Base-by-base conservation (phyloP, 2,329 filamentous ascomycete genomes). In the Sporothrix brunneoviolacea region DNA sequence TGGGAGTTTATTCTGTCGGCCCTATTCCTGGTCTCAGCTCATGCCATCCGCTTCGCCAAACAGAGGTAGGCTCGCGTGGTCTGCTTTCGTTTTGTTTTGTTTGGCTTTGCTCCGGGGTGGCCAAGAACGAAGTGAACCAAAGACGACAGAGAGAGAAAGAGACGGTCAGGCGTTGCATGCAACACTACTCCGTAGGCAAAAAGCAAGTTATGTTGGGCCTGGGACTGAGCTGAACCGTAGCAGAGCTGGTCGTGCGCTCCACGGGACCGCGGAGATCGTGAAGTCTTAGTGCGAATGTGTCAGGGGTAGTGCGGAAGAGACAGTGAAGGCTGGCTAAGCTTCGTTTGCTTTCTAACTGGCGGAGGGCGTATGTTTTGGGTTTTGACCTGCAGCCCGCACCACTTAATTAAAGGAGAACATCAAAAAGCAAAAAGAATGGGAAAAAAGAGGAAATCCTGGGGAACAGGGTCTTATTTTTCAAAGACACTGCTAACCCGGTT, bases 241-340 rank as follows among this genome's bases (percentile, higher is more conserved):
- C 36, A 24, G 42, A 32, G 30, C 19, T 36, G 42, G 24, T 28
- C 24, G 24, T 12, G 5, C 39, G 24, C 44, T 48, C 44, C 44
- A 48, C 44, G 37, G 32, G 36, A 41, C 46, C 16, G 28, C 37
- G 46, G 41, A 35, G 46, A 48, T 48, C 37, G 28, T 48, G 46
- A 48, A 21, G 24, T 22, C 19, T 32, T 48, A 35, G 44, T 27
- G 44, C 27, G 36, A 24, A 32, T 32, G 35, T 18, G 44, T 39
- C 44, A 48, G 44, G 33, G 44, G 33, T 46, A 28, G 24, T 5
- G 24, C 10, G 24, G 24, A 28, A 28, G 24, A 28, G 24, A 10
- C 6, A 28, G 24, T 6, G 24, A 9, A 30, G 16, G 15, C 35
- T n/a, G 37, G 35, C 8, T 39, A 19, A 24, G 21, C 28, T 4